These are phyloP conservation scores for Eucalyptus leucophloia DNA, from an alignment of 345 rosid genomes.

Conservation along the genomic window DNA sequence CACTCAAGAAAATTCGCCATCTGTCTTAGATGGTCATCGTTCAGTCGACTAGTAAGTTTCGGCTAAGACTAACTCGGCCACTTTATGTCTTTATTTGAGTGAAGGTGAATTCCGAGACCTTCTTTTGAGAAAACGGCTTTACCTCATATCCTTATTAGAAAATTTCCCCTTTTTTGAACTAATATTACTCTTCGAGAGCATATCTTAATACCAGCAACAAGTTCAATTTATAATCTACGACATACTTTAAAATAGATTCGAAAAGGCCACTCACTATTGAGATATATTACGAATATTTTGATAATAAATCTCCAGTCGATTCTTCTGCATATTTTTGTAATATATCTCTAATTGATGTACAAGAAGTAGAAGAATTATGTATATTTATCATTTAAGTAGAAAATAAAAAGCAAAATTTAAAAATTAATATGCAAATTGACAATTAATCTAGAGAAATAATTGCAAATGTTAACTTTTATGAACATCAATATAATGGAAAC, in stretches of 20 bases:
- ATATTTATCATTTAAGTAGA: background rate
- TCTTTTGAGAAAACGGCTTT: background rate
- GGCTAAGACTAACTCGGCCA: background rate
- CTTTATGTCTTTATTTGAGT: background rate
- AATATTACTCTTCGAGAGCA: background rate
- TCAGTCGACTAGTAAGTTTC: no score
- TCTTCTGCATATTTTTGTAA: background rate
- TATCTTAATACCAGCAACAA: background rate
- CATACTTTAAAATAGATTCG: background rate
- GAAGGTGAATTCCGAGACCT: background rate
- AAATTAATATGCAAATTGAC: background rate
- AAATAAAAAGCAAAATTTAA: background rate
- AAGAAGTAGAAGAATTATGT: background rate
- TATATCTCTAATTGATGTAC: background rate
- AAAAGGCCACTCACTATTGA: background rate
- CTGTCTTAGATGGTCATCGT: no score
- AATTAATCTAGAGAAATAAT: background rate
- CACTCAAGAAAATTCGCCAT: no score
- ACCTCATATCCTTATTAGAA: background rate
- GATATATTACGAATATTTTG: background rate
- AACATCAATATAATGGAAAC: background rate
- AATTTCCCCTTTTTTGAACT: background rate
- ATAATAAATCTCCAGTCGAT: background rate
- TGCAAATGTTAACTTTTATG: background rate
- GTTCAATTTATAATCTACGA: background rate